Base-by-base conservation (phyloP, 306 rosid species). In the Quercus engelmannii region DNA sequence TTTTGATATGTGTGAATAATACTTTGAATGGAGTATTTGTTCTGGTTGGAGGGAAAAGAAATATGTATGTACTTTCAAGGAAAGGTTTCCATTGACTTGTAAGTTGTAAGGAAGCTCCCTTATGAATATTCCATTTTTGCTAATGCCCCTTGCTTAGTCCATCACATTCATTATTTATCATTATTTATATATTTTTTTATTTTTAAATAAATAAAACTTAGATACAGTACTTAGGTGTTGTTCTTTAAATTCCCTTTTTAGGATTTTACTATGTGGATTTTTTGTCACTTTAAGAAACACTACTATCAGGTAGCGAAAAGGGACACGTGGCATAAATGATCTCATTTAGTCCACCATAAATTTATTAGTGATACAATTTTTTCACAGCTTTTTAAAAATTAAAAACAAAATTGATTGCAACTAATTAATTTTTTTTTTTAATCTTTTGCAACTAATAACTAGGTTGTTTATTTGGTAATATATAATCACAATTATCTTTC, bases 161-260 rank as follows among this genome's bases (percentile, higher is more conserved):
- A 5, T 17, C 30, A 18, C 69, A 15, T 28, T 18, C 6, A 63
- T 26, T 26, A 26, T 14, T 28, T 4, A 2, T 14, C 6, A 63
- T 26, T 26, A 26, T 14, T 28, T 4, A 0, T 14, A 23, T 2
- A 20, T 13, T 12, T 10, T 26, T 56, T n/a, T 23, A 0, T 49
- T 11, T 59, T 0, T 2, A 7, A 38, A 41, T 2, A 0, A 35
- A 9, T 35, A 35, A 35, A 0, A 6, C 9, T 6, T 6, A 35
- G 0, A 8, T 33, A 33, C 0, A 33, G 1, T 33, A 33, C 0
- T 33, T 33, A 33, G 1, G 38, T 35, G 0, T 35, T 35, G 2
- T 35, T 35, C 0, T 5, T 35, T 35, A 35, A 1, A 35, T 35
- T 35, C 1, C 0, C 0, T 0, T 35, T 35, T 35, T 35, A 35